Percentiles rank a stretch among this genome's conserved stretches.
Conservation (phyloP, 441 rosid species). For the Hura crepitans region DNA sequence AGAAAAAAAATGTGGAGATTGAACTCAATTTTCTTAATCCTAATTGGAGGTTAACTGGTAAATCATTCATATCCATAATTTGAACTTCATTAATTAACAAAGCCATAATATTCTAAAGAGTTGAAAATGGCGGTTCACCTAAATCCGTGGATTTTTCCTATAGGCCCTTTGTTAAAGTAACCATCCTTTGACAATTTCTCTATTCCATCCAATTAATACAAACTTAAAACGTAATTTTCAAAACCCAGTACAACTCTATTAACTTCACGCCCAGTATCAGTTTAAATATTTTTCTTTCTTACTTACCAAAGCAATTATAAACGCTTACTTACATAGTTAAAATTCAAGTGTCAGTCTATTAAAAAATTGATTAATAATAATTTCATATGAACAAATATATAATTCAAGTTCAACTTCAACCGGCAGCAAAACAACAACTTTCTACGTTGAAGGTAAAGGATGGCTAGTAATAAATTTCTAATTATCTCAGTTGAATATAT, state of each 20-base stretch:
- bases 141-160: conserved; percentile 1
- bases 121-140: conserved; percentile 24
- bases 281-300: too few relatives aligned
- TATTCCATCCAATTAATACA: conserved; percentile 1
- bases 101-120: background rate
- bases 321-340: too few relatives aligned
- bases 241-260: too few relatives aligned
- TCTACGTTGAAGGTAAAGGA: too few relatives aligned
- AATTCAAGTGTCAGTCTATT: too few relatives aligned
- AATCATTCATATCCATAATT: background rate
- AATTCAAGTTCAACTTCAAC: too few relatives aligned
- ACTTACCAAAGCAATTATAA: too few relatives aligned
- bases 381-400: too few relatives aligned
- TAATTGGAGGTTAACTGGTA: conserved; percentile 12
- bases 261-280: too few relatives aligned
- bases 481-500: background rate
- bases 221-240: too few relatives aligned
- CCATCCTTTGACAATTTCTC: conserved; percentile 2
- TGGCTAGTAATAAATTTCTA: background rate
- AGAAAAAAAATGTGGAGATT: background rate
- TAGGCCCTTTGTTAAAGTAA: background rate
- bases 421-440: too few relatives aligned
- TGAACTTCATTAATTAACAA: conserved; percentile 3
- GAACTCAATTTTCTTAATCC: background rate
- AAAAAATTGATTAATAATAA: too few relatives aligned